These are phyloP conservation scores for Rhodomyrtus psidioides DNA, from an alignment of 441 rosid genomes.

Conservation along the genomic window DNA sequence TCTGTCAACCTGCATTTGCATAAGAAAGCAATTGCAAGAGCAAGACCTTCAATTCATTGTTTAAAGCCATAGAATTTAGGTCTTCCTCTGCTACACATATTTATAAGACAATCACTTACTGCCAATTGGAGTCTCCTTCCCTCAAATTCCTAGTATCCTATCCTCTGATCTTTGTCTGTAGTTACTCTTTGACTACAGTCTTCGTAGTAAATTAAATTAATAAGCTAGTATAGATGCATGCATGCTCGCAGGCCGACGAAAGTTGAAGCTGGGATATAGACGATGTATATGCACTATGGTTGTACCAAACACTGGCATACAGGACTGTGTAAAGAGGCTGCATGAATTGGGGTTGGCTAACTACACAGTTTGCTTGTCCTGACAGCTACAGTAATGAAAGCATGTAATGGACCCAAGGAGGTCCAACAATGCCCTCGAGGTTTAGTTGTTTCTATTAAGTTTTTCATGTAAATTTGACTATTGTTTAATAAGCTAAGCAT, in stretches of 20 bases:
- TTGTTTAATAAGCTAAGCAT: neutral
- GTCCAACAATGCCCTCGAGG: neutral
- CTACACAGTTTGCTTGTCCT: neutral
- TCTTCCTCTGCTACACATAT: neutral
- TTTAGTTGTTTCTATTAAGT: neutral
- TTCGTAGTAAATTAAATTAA: neutral
- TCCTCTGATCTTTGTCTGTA: neutral
- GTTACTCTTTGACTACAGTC: neutral
- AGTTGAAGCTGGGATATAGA: neutral
- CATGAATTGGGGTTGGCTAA: neutral
- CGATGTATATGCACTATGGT: neutral
- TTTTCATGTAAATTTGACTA: neutral
- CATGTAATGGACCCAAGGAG: neutral
- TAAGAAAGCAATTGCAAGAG: neutral
- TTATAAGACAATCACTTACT: neutral
- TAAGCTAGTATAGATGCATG: neutral
- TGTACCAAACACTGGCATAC: neutral
- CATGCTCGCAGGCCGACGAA: neutral
- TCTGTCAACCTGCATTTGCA: neutral
- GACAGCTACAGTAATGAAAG: neutral
- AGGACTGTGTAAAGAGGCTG: neutral
- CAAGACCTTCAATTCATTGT: neutral
- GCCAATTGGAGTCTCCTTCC: neutral
- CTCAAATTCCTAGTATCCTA: neutral
- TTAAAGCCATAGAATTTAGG: neutral